Percentiles rank a stretch among this genome's conserved stretches.
Evolutionary conservation across 208 protist species (phyloP).

Genomic region (Trypanosoma congolense): DNA sequence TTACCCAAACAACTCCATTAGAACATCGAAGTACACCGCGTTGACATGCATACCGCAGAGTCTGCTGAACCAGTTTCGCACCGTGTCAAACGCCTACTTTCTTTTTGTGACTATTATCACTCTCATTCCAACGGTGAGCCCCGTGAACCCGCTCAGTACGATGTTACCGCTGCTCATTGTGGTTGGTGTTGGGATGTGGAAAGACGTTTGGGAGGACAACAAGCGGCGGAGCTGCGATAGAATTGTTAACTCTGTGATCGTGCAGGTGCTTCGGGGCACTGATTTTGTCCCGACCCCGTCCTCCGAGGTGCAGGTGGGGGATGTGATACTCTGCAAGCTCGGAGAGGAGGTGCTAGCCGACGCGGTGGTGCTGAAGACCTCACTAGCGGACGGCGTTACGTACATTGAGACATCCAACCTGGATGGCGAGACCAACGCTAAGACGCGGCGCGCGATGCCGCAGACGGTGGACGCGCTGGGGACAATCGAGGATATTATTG

Average conservation of each 20-base stretch:
- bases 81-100: constrained; percentile 93
- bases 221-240: constrained; percentile 57
- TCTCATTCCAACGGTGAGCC: constrained; percentile 78
- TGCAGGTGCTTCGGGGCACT: constrained; percentile 39
- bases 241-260: constrained; percentile 43
- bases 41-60: constrained; percentile 57
- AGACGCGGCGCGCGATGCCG: constrained; percentile 64
- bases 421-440: constrained; percentile 91
- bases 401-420: constrained; percentile 90
- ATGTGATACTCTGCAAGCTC: constrained; percentile 65
- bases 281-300: constrained; percentile 40
- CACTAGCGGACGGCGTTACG: constrained; percentile 65
- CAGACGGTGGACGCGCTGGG: constrained; percentile 52
- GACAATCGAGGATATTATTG: constrained; percentile 73
- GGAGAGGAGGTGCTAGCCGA: constrained; percentile 79
- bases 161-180: constrained; percentile 83
- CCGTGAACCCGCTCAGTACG: constrained; percentile 86
- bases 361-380: constrained; percentile 74
- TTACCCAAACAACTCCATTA: constrained; percentile 59
- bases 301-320: constrained; percentile 73
- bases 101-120: constrained; percentile 85
- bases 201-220: constrained; percentile 86
- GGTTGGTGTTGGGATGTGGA: constrained; percentile 76
- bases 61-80: constrained; percentile 84
- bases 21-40: constrained; percentile 67